Evolutionary conservation across 106 monocot genomes (phyloP).

Genomic region (Chionographis japonica): DNA sequence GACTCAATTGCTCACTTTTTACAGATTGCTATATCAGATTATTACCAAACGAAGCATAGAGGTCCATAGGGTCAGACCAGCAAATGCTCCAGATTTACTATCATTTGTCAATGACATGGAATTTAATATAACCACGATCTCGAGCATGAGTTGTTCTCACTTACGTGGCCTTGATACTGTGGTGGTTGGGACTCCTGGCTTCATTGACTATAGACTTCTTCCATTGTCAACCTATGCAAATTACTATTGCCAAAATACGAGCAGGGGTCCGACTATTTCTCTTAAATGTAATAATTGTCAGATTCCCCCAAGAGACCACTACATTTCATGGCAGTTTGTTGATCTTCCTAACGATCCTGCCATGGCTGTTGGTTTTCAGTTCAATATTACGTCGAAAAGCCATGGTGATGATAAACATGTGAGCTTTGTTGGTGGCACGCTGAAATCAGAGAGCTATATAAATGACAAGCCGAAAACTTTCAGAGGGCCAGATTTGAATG

Average conservation of each 20-base stretch:
- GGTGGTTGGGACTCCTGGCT: conserved; percentile 56
- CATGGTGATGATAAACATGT: conserved; percentile 52
- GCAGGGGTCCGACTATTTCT: conserved; percentile 62
- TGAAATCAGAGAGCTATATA: conserved; percentile 38
- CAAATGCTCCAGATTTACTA: conserved; percentile 67
- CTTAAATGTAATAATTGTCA: conserved; percentile 69
- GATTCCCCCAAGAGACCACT: conserved; percentile 60
- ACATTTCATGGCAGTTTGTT: conserved; percentile 87
- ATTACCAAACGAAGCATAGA: conserved; percentile 70
- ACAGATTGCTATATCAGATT: conserved; percentile 78
- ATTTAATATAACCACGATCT: conserved; percentile 83
- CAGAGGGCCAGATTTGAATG: conserved; percentile 68
- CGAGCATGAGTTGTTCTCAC: conserved; percentile 89
- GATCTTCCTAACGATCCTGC: conserved; percentile 82
- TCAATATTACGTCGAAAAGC: conserved; percentile 68
- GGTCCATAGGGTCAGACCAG: conserved; percentile 68
- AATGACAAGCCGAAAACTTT: conserved; percentile 57
- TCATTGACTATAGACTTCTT: conserved; percentile 53
- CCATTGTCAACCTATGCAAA: conserved; percentile 43
- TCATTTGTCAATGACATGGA: conserved; percentile 84
- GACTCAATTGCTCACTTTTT: background rate
- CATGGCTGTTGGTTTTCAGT: conserved; percentile 78
- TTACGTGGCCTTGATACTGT: conserved; percentile 48
- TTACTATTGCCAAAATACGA: conserved; percentile 73
- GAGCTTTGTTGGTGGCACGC: conserved; percentile 70